Evolutionary conservation across 371 early-diverging fungal species (phyloP), one percentile per base, ranked within the genome.

Genomic region (Dipsacomyces acuminosporus): DNA sequence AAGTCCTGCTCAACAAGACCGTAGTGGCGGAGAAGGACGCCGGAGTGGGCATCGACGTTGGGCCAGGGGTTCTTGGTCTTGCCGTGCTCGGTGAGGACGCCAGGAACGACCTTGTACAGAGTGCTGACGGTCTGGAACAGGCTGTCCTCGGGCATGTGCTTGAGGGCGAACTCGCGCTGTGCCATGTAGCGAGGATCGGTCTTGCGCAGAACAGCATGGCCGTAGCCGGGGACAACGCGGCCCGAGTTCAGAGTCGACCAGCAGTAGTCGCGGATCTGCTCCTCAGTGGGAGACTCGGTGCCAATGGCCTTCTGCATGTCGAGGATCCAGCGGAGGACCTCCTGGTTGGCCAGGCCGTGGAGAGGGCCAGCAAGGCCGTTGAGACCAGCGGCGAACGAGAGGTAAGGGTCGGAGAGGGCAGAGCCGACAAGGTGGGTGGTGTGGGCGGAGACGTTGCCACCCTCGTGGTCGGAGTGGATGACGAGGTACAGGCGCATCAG

Each of bases 31-130:
- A 96, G 84, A 41, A 98, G 88, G 64, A 94, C 94, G 76, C 98
- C 98, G 52, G 88, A 88, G 89, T 98, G 98, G 50, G 97, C 97
- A 75, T 98, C 98, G 22, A 98, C 97, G 77, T 98, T 98, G 76
- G 98, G 98, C 92, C 92, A 98, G 59, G 98, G 98, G 90, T 98
- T 98, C 92, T 96, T 96, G 86, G 96, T 96, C 89, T 96, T 98
- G 63, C 97, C 98, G 82, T 98, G 98, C 81, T 96, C 94, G 58
- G 88, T 90, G 47, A 98, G 82, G 48, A 96, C 92, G 63, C 88
- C 89, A 21, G 98, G 98, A 30, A 88, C 93, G 58, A 96, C 89
- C 82, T 93, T 93, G 85, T 94, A 98, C 66, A 98, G 73, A 73
- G 95, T 87, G 78, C 88, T 86, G 64, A 94, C 94, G 41, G 95